These are phyloP conservation scores for Chalciporus pseudorubinellus DNA, from an alignment of 768 basidiomycete species.

Conservation along the genomic window DNA sequence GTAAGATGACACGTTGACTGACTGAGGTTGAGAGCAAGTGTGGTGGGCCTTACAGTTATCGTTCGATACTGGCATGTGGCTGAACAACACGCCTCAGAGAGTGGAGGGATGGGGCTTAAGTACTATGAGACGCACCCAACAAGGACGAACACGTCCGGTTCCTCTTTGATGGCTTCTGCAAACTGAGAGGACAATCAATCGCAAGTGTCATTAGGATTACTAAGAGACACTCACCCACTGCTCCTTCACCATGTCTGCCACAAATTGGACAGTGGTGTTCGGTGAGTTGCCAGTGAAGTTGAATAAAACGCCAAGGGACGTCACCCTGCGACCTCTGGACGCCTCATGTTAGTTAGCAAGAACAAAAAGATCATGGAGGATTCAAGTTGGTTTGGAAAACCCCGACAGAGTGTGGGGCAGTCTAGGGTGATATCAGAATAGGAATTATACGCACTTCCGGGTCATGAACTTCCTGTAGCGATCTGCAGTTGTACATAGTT, in stretches of 20 bases:
- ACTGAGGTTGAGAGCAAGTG: background rate
- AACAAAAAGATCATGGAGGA: too few species aligned
- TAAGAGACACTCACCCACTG: slow-evolving; percentile 51
- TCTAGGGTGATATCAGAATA: background rate
- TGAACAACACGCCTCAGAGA: slow-evolving; percentile 24
- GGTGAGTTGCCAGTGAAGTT: slow-evolving; percentile 70
- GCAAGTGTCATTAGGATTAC: background rate
- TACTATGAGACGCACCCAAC: slow-evolving; percentile 46
- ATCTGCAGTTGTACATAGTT: slow-evolving; percentile 38
- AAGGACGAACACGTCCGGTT: slow-evolving; percentile 81
- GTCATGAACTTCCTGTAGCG: slow-evolving; percentile 75
- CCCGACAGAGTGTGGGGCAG: background rate
- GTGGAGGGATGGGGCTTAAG: background rate
- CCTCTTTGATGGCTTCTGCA: slow-evolving; percentile 68
- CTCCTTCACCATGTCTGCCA: slow-evolving; percentile 76
- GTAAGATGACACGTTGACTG: background rate
- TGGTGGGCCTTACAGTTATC: slow-evolving; percentile 54
- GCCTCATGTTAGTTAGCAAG: background rate
- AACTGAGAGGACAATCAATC: slow-evolving; percentile 47
- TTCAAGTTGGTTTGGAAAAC: too few species aligned
- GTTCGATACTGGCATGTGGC: slow-evolving; percentile 78
- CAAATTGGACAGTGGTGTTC: slow-evolving; percentile 74
- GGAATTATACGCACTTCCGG: slow-evolving; percentile 46
- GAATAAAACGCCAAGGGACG: slow-evolving; percentile 76
- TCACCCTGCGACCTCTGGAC: slow-evolving; percentile 63